Percentiles rank a stretch among this genome's conserved stretches.
These are phyloP conservation scores for Picocystis salinarum DNA, from an alignment of 139 green algal genomes.

Conservation along the genomic window DNA sequence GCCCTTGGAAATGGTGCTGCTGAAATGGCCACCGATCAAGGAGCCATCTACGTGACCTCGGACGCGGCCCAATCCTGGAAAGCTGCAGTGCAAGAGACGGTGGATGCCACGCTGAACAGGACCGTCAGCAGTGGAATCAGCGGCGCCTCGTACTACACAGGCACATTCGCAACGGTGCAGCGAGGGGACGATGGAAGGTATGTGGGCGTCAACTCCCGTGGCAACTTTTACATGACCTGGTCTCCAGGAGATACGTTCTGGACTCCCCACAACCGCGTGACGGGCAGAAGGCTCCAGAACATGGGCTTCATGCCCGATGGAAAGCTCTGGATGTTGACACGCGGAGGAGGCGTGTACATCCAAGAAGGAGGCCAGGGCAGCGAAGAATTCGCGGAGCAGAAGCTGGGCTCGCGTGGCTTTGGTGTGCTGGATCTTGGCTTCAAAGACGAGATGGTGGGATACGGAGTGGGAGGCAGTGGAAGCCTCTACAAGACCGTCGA, in stretches of 20 bases:
- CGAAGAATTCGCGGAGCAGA: conserved; percentile 52
- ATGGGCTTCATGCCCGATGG: conserved; percentile 79
- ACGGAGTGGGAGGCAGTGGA: conserved; percentile 75
- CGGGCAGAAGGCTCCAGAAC: conserved; percentile 76
- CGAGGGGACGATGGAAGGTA: conserved; percentile 63
- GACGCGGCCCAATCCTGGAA: conserved; percentile 88
- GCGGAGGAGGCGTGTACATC: conserved; percentile 73
- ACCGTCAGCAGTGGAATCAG: conserved; percentile 82
- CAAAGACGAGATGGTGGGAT: conserved; percentile 37
- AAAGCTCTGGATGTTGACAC: conserved; percentile 74
- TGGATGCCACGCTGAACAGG: conserved; percentile 94
- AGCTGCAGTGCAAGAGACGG: conserved; percentile 92
- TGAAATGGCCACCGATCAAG: conserved; percentile 95
- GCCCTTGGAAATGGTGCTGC: conserved; percentile 49
- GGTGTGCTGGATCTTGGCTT: conserved; percentile 90
- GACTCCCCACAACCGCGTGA: conserved; percentile 80
- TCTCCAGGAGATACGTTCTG: conserved; percentile 71
- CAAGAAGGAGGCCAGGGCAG: conserved; percentile 25
- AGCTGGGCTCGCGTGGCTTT: conserved; percentile 76
- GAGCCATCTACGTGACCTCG: conserved; percentile 92
- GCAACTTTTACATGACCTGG: conserved; percentile 99
- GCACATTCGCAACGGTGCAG: conserved; percentile 76
- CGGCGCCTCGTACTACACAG: conserved; percentile 94
- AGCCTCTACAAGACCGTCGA: conserved; percentile 77
- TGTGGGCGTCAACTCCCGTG: conserved; percentile 75